Base-by-base conservation (phyloP, 2,329 filamentous ascomycete genomes). In the Penicillium sp. region DNA sequence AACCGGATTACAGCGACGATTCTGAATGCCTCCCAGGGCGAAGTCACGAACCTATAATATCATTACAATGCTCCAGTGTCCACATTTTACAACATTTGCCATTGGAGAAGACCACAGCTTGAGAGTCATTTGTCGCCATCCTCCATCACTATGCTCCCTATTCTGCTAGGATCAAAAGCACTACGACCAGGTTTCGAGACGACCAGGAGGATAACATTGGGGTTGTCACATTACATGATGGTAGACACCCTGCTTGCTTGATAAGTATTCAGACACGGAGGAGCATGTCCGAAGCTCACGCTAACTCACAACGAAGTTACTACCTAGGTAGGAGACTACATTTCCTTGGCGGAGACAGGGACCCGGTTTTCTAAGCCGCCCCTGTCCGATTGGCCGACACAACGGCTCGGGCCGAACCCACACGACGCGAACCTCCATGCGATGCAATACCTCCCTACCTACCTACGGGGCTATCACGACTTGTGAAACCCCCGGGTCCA, bases 321-420 rank as follows among this genome's bases (percentile, higher is more conserved):
- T 11, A n/a, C n/a, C n/a, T n/a, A n/a, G n/a, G n/a, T n/a, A 29
- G 16, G 19, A 4, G 8, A 15, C 33, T 3, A 16, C 7, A 34
- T 16, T 2, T 34, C 6, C 44, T 6, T 15, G 27, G 23, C 2
- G 11, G 11, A 15, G 19, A 19, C 36, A 13, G 25, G 11, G 36
- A n/a, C 25, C 48, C 48, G 19, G 25, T 40, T 31, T 40, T 29
- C 9, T 23, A 9, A 23, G 8, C 19, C 5, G 13, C 36, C 13
- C 36, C n/a, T 5, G 27, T 43, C 48, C 15, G 43, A 50, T 51
- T 39, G 39, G 39, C 16, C 15, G n/a, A 23, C 45, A 50, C 38
- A 16, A 29, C 45, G 52, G 52, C 29, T 54, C 52, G 52, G 52
- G 29, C 45, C 52, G 52, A 15, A 33, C 29, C 49, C 29, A 34